A percentile compares a stretch with the other conserved stretches of the same genome.
phyloP scores from a whole-genome alignment of 805 yeast species.

The Candida lessepsii region DNA sequence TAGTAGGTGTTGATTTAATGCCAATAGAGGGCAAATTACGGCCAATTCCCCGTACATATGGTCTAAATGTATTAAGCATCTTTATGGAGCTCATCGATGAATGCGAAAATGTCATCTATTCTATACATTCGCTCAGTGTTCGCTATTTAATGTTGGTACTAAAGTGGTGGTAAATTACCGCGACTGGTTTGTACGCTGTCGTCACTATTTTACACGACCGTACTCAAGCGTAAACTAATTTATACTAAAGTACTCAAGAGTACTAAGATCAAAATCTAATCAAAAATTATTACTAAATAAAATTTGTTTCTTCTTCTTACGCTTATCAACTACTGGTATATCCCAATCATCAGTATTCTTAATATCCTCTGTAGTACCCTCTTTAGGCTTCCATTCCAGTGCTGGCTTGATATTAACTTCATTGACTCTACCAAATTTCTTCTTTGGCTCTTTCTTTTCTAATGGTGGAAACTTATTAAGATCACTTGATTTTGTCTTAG shows the following conservation, averaged over 20 bases:
- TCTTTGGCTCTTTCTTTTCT: slow-evolving; percentile 37
- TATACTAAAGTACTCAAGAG: too few relatives aligned
- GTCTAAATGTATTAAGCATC: background rate
- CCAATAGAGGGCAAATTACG: background rate
- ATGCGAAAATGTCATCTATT: too few relatives aligned
- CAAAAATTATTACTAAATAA: slow-evolving; percentile 3
- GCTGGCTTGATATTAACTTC: slow-evolving; percentile 28
- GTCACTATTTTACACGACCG: too few relatives aligned
- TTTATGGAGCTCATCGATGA: background rate
- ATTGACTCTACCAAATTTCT: slow-evolving; percentile 57
- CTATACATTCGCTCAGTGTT: too few relatives aligned
- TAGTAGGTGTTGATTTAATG: too few relatives aligned
- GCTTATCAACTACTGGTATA: slow-evolving; percentile 13
- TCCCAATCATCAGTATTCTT: slow-evolving; percentile 11
- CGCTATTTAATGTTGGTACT: too few relatives aligned
- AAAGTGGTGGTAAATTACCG: too few relatives aligned
- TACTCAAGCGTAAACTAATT: too few relatives aligned
- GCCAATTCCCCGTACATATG: background rate
- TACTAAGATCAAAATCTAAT: too few relatives aligned
- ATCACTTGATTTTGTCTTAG: slow-evolving; percentile 2
- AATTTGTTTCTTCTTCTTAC: slow-evolving; percentile 12
- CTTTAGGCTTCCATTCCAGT: slow-evolving; percentile 17
- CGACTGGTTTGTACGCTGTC: too few relatives aligned
- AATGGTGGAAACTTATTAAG: slow-evolving; percentile 48
- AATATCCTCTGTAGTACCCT: background rate